Evolutionary conservation across 1,284 basidiomycete genomes (phyloP), one percentile per base, ranked within the genome.

Genomic region (Trichosporon sp.): DNA sequence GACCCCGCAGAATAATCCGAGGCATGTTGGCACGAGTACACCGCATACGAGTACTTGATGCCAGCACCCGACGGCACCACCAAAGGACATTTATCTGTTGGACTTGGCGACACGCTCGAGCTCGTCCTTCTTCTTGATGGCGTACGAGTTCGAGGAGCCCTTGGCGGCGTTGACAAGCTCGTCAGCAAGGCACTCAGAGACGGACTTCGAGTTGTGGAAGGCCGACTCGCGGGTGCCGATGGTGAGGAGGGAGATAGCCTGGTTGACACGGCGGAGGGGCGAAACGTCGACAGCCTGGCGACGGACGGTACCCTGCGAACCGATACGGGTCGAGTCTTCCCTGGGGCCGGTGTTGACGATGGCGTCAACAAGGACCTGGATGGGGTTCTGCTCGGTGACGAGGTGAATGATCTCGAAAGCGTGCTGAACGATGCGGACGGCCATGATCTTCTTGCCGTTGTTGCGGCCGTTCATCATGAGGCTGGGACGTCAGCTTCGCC

Each of bases 401-500:
- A 99, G 93, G 89, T 99, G 92, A 86, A 99, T 97, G 86, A 99
- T 97, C 87, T 99, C 97, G 84, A 99, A 99, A 68, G 97, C 93
- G 86, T 99, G 97, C 74, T 95, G 93, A 80, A 99, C 97, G 80
- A 99, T 99, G 86, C 97, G 95, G 85, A 99, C 93, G 79, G 97
- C 92, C 86, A 99, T 88, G 84, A 98, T 91, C 87, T 99, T 99
- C 89, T 99, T 99, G 83, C 97, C 97, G 88, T 97, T 99, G 92
- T 99, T 99, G 86, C 97, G 95, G 77, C 97, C 97, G 88, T 99
- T 98, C 96, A 99, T 99, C 97, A 99, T 98, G 84, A 97, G 86
- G 83, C 92, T 94, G 77, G 60, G 62, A 15, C 27, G 70, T 65
- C 25, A 66, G 68, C 56, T 64, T n/a, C 35, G 6, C 25, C 8